Evolutionary conservation across 2,329 filamentous ascomycete species (phyloP).

Genomic region (Aspergillus sp.): DNA sequence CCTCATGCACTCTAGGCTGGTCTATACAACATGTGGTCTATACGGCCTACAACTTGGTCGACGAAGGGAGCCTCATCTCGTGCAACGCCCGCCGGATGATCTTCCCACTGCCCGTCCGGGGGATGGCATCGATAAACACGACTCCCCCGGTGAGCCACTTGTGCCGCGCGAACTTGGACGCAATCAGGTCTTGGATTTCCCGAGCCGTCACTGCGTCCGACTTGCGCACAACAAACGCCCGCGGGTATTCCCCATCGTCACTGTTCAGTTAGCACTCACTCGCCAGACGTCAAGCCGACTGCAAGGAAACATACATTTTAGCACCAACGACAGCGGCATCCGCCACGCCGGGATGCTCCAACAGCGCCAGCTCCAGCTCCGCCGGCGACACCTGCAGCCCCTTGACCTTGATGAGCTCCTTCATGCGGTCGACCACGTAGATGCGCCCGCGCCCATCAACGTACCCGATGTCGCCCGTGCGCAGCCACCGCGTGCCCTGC

Average conservation of each 20-base stretch:
- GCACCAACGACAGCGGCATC: constrained; percentile 7
- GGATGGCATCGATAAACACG: constrained; percentile 6
- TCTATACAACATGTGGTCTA: neutral
- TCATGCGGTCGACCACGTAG: constrained; percentile 8
- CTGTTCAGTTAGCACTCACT: neutral
- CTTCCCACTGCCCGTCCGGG: constrained; percentile 10
- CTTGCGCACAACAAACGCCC: constrained; percentile 10
- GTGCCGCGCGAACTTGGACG: constrained; percentile 4
- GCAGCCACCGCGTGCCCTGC: constrained; percentile 3
- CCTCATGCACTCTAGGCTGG: neutral
- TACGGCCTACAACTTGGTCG: neutral
- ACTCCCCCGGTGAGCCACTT: constrained; percentile 10
- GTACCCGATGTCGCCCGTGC: constrained; percentile 10
- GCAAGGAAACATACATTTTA: neutral
- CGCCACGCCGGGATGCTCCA: constrained; percentile 6
- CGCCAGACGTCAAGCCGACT: neutral
- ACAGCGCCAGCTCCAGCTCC: constrained; percentile 6
- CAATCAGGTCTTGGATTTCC: constrained; percentile 5
- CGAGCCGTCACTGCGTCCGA: neutral
- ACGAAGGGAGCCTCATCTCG: neutral
- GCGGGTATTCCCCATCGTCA: constrained; percentile 7
- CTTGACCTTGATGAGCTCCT: constrained; percentile 13
- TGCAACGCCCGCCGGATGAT: constrained; percentile 3
- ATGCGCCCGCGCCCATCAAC: constrained; percentile 5
- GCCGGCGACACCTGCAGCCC: constrained; percentile 8